Conservation (phyloP, 2,329 filamentous ascomycete genomes). For the Diaporthe helianthi region DNA sequence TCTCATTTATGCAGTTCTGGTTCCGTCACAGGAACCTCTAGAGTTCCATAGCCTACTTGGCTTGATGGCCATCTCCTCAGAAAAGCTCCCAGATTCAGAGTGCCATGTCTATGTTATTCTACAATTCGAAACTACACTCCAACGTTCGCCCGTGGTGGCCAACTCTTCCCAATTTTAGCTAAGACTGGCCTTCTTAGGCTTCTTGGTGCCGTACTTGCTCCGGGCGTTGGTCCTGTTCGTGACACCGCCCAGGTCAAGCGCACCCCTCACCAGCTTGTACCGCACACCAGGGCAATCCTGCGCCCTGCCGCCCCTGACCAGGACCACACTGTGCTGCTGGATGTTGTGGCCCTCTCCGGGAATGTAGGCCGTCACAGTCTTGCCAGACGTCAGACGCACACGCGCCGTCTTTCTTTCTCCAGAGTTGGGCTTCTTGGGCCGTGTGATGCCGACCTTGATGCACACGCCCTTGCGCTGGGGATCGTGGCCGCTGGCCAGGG, state of each 20-base stretch:
- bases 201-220: constrained; percentile 99
- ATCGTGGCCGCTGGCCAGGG: constrained; percentile 71
- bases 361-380: constrained; percentile 90
- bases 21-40: background rate
- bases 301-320: constrained; percentile 89
- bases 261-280: constrained; percentile 91
- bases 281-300: constrained; percentile 99
- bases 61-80: background rate
- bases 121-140: background rate
- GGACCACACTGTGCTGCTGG: constrained; percentile 96
- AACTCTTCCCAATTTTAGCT: constrained; percentile 43
- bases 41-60: too few relatives aligned
- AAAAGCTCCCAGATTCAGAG: too few relatives aligned
- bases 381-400: constrained; percentile 86
- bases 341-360: constrained; percentile 98
- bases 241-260: constrained; percentile 95
- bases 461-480: constrained; percentile 96
- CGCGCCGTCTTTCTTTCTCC: constrained; percentile 95
- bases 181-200: constrained; percentile 82
- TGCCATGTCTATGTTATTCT: background rate
- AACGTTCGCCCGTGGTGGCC: background rate
- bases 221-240: constrained; percentile 81
- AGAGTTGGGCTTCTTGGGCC: constrained; percentile 99
- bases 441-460: constrained; percentile 89
- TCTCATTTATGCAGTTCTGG: too few relatives aligned